These are phyloP conservation scores for Suhomyces emberorum DNA, from an alignment of 805 yeast species.

Conservation along the genomic window DNA sequence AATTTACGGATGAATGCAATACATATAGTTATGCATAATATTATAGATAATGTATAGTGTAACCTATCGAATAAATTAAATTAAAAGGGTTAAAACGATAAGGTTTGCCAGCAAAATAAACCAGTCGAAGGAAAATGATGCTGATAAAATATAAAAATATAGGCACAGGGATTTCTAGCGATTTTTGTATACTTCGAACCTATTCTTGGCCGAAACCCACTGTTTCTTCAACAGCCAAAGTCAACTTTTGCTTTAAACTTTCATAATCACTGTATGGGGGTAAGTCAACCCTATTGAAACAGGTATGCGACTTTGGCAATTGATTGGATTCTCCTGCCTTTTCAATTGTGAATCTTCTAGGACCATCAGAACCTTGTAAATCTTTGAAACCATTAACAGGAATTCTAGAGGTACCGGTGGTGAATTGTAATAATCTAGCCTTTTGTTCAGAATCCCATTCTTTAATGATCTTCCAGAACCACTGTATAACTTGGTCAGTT, in stretches of 20 bases:
- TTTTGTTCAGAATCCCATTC: slow-evolving; percentile 97
- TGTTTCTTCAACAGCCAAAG: slow-evolving; percentile 97
- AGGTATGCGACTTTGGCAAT: slow-evolving; percentile 95
- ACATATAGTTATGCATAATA: too few relatives aligned
- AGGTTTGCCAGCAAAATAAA: too few relatives aligned
- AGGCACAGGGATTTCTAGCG: not conserved
- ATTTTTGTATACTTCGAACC: too few relatives aligned
- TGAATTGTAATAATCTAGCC: slow-evolving; percentile 91
- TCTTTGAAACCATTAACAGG: slow-evolving; percentile 99
- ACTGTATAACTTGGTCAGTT: slow-evolving; percentile 91
- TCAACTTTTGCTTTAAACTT: slow-evolving; percentile 80
- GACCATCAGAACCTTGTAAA: slow-evolving; percentile 98
- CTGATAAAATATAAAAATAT: too few relatives aligned
- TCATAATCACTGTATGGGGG: slow-evolving; percentile 90
- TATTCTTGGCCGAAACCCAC: slow-evolving; percentile 98
- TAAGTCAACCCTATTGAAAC: slow-evolving; percentile 97
- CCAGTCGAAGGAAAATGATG: too few relatives aligned
- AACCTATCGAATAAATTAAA: too few relatives aligned
- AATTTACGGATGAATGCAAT: too few relatives aligned
- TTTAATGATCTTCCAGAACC: slow-evolving; percentile 96
- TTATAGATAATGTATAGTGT: too few relatives aligned
- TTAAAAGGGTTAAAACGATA: too few relatives aligned
- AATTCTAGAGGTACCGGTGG: slow-evolving; percentile 98
- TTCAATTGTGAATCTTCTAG: slow-evolving; percentile 97
- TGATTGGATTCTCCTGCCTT: slow-evolving; percentile 94